Evolutionary conservation across 208 protist species (phyloP).

Genomic region (Angomonas ambiguus): DNA sequence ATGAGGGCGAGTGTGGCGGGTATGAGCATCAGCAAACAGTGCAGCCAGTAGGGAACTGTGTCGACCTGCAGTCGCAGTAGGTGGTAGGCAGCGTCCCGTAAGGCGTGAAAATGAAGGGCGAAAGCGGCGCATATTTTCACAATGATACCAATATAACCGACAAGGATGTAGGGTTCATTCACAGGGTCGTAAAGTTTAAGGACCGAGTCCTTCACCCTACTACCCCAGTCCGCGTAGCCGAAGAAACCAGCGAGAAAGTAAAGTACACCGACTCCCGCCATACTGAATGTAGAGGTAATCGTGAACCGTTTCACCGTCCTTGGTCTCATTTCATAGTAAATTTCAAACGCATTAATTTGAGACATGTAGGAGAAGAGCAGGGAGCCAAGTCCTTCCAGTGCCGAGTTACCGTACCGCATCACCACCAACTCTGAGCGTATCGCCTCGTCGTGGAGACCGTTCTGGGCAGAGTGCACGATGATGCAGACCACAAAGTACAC

Average conservation of each 20-base stretch:
- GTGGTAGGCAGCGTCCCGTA: slow-evolving; percentile 49
- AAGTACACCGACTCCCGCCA: slow-evolving; percentile 31
- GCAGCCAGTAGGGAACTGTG: slow-evolving; percentile 26
- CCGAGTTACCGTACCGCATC: slow-evolving; percentile 30
- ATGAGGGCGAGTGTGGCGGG: slow-evolving; percentile 20
- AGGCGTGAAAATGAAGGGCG: slow-evolving; percentile 48
- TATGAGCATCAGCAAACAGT: slow-evolving; percentile 23
- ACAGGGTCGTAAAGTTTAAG: slow-evolving; percentile 51
- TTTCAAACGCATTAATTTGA: slow-evolving; percentile 42
- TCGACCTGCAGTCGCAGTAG: slow-evolving; percentile 22
- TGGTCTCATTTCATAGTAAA: slow-evolving; percentile 51
- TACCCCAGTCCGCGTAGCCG: slow-evolving; percentile 61
- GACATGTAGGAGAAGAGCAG: slow-evolving; percentile 39
- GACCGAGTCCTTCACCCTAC: slow-evolving; percentile 26
- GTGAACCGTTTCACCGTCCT: slow-evolving; percentile 35
- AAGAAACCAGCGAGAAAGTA: slow-evolving; percentile 59
- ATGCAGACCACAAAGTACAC: slow-evolving; percentile 61
- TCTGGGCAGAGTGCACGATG: slow-evolving; percentile 33
- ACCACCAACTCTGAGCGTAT: slow-evolving; percentile 28
- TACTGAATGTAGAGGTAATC: slow-evolving; percentile 27
- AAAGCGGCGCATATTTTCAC: slow-evolving; percentile 61
- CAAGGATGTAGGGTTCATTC: slow-evolving; percentile 33
- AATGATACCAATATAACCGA: slow-evolving; percentile 58
- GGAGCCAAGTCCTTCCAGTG: slow-evolving; percentile 41
- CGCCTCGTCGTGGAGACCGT: slow-evolving; percentile 26